These are phyloP conservation scores for Beta vulgaris DNA, from an alignment of 148 eudicot species.

Conservation along the genomic window DNA sequence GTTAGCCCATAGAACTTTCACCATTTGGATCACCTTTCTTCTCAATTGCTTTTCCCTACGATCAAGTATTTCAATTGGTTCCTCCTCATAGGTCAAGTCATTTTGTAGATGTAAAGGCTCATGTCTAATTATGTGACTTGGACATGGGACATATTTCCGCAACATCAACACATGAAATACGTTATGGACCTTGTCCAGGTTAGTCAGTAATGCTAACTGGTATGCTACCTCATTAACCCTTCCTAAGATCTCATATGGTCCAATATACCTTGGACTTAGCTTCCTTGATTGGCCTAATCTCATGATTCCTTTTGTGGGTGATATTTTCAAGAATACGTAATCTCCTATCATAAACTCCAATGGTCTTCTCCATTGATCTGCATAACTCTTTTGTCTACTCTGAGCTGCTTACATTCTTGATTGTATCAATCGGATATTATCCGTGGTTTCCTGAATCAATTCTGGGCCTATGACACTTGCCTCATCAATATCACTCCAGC, in stretches of 20 bases:
- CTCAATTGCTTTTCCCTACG: neutral
- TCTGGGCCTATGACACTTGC: too few species aligned
- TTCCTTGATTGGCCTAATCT: constrained; percentile 1
- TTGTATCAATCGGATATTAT: too few species aligned
- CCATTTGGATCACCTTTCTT: neutral
- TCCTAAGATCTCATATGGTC: neutral
- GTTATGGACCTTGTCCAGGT: too few species aligned
- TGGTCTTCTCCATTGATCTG: neutral
- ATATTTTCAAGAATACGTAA: neutral
- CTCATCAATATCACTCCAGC: too few species aligned
- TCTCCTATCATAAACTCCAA: neutral
- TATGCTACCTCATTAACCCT: constrained; percentile 5
- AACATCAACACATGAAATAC: too few species aligned
- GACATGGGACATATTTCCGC: too few species aligned
- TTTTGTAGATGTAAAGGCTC: neutral
- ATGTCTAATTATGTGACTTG: neutral
- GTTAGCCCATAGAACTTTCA: neutral
- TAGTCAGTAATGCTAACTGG: neutral
- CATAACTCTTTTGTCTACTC: too few species aligned
- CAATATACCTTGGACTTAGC: neutral
- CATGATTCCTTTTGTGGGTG: neutral
- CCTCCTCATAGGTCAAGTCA: too few species aligned
- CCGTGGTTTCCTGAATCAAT: neutral
- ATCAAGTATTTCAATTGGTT: neutral
- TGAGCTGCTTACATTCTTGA: too few species aligned